Evolutionary conservation across 1,139 yeast species (phyloP), one percentile per base, ranked within the genome.

Genomic region (Candida sanyaensis): DNA sequence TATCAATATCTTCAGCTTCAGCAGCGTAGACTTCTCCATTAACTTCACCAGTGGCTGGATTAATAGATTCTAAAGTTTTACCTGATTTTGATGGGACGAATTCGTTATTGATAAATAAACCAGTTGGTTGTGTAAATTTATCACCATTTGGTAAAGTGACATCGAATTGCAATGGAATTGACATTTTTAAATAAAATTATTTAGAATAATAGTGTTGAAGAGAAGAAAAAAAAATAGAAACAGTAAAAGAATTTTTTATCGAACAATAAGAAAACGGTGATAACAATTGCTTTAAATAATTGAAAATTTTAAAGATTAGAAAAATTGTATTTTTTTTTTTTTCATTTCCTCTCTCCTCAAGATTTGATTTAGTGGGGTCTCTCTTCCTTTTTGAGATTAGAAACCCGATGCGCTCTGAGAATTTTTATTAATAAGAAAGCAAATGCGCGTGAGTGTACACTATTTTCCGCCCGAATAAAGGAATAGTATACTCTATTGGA

Each of bases 21-120:
- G 93, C 97, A 34, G 83, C 81, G 54, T 81, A 81, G 10, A 90
- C 91, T 2, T 78, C 62, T 13, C 87, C 80, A 55, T 87, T 84
- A 50, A 71, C 70, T 59, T 86, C 81, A 17, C 86, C 92, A 23
- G 92, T 87, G 29, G 84, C 70, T 41, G 92, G 91, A 56, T 83
- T 77, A 51, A 79, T 77, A 24, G 86, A 86, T 24, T 77, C 81
- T 51, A 84, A 71, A 29, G 83, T 83, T 60, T 82, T 78, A 32
- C 90, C 90, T 17, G 80, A 67, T 51, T 75, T 71, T 29, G 91
- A 77, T 48, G 77, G 68, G 52, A 86, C 86, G 61, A 85, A 89
- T 65, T 88, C 88, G 64, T 87, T 87, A 74, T 88, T 85, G 65
- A 89, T 86, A 76, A 88, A 88, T 61, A 89, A 75, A 50, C 96